Base-by-base conservation (phyloP, 2,329 filamentous ascomycete genomes). In the Phaeosphaeriaceae sp. region DNA sequence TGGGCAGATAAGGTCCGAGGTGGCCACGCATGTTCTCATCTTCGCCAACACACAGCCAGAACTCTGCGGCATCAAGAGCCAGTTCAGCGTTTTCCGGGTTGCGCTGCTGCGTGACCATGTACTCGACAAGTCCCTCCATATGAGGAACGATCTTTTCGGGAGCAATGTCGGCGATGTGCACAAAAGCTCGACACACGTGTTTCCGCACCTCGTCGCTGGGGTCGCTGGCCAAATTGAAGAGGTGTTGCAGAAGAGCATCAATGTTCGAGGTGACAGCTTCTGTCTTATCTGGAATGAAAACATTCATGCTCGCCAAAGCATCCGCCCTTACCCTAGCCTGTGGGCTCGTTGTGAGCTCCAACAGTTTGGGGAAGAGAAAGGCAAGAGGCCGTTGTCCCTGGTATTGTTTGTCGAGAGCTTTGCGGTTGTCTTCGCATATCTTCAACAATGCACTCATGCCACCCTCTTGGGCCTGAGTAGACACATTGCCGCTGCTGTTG, bases 351-450 rank as follows among this genome's bases (percentile, higher is more conserved):
- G 92, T 95, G 61, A 96, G 95, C 56, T 93, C 86, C 67, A 99
- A 88, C 60, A 99, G 85, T 78, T 96, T 94, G 11, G 95, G 95
- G 50, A 98, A 89, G 47, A 99, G 88, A 69, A 93, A 90, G 75
- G 91, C 90, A 59, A 98, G 86, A 1, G 95, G 95, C 56, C 93
- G 86, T 78, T 97, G 90, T 60, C 93, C 92, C 72, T 93, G 89
- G 76, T 96, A 92, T 63, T 97, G 92, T 69, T 89, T 89, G 78
- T 96, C 92, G 53, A 99, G 83, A 58, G 92, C 84, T 74, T 91
- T 92, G 72, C 88, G 89, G 80, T 96, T 97, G 80, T 99, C 95
- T 79, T 99, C 95, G 79, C 95, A 99, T 61, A 99, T 93, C 83
- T 98, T 98, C 76, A 90, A 83, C 78, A 99, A 84, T 48, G 95